Conservation (phyloP, 306 rosid species). For the Malus sieversii region DNA sequence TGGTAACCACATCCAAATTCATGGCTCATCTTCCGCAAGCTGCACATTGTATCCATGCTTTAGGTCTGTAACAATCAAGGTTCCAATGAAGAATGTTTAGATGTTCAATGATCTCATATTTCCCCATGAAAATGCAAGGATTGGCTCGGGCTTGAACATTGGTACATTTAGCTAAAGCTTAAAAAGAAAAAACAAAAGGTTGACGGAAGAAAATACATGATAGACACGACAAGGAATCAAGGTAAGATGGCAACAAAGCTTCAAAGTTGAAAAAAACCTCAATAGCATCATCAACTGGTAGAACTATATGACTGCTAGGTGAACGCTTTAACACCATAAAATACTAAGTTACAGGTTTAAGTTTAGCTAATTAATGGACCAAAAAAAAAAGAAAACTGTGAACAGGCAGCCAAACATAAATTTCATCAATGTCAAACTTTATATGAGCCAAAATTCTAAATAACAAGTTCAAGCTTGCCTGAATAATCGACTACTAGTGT, state of each 20-base stretch:
- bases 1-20: slow-evolving; percentile 13
- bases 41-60: slow-evolving; percentile 67
- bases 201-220: background rate
- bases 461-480: background rate
- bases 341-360: background rate
- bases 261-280: background rate
- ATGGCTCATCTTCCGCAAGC: slow-evolving; percentile 60
- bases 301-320: background rate
- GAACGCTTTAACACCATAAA: background rate
- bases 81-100: slow-evolving; percentile 17
- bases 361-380: background rate
- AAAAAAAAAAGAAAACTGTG: background rate
- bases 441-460: background rate
- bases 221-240: background rate
- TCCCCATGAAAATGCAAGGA: background rate
- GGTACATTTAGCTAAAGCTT: background rate
- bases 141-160: background rate
- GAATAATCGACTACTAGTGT: background rate
- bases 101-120: background rate
- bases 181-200: background rate
- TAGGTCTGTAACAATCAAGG: slow-evolving; percentile 52
- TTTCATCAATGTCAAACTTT: background rate
- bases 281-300: background rate
- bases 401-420: background rate
- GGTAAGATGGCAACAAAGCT: background rate